Evolutionary conservation across 75 land plant species (phyloP).

Genomic region (Pinus tabuliformis): DNA sequence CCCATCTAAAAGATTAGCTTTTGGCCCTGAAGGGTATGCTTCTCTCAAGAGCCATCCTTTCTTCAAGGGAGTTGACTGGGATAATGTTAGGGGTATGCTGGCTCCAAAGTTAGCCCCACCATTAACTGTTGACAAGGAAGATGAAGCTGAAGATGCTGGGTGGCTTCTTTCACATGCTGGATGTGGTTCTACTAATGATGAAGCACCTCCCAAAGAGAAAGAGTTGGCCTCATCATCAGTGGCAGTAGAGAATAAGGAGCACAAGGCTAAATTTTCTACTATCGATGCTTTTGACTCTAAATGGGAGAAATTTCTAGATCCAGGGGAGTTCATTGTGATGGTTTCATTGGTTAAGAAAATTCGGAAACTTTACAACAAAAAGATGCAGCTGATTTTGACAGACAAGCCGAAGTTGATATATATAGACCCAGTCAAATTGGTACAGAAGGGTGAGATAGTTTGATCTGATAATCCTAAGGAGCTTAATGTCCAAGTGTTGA

Average conservation of each 20-base stretch:
- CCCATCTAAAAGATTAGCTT: conserved; percentile 75
- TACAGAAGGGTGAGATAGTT: conserved; percentile 51
- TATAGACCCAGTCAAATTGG: conserved; percentile 72
- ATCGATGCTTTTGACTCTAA: conserved; percentile 9
- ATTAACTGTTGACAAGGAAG: conserved; percentile 3
- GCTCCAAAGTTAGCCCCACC: conserved; percentile 69
- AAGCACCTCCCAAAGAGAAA: conserved; percentile 4
- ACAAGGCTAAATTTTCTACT: conserved; percentile 5
- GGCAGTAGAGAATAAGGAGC: neutral
- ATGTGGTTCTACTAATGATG: conserved; percentile 5
- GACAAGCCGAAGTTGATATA: conserved; percentile 83
- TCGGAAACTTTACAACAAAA: no score
- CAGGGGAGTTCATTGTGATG: no score
- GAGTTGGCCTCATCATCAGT: neutral
- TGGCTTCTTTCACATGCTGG: no score
- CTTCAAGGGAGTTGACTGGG: conserved; percentile 87
- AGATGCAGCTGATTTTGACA: conserved; percentile 83
- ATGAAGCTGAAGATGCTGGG: conserved; percentile 6
- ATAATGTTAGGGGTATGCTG: conserved; percentile 40
- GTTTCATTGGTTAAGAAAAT: no score
- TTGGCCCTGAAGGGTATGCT: no score
- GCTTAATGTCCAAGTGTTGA: conserved; percentile 62
- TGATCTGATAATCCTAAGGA: conserved; percentile 79
- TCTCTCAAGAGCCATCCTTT: conserved; percentile 83
- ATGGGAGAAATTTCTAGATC: no score